Conservation (phyloP, 1,139 yeast genomes). For the Geotrichum restrictum region DNA sequence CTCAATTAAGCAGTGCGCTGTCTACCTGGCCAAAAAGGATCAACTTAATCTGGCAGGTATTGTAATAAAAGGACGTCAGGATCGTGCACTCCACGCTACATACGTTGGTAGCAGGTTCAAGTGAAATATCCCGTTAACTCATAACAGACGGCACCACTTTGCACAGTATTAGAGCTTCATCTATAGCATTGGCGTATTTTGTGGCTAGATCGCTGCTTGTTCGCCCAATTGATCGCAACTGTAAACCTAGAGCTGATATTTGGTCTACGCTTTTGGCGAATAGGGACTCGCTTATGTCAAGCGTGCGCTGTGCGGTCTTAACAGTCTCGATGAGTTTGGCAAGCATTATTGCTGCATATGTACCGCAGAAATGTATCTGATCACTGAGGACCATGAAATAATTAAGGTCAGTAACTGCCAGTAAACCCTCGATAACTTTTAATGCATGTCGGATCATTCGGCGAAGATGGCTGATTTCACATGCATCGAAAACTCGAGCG, state of each 20-base stretch:
- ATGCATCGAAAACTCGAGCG: constrained; percentile 18
- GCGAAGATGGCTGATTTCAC: constrained; percentile 24
- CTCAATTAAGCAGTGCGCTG: too few relatives aligned
- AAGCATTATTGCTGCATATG: constrained; percentile 49
- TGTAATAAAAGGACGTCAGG: too few relatives aligned
- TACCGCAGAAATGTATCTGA: constrained; percentile 59
- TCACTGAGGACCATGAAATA: constrained; percentile 69
- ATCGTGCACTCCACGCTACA: too few relatives aligned
- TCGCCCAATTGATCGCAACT: constrained; percentile 14
- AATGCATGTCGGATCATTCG: constrained; percentile 40
- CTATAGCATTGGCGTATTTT: constrained; percentile 29
- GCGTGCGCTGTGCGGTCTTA: constrained; percentile 11
- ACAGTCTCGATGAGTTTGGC: constrained; percentile 34
- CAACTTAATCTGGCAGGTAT: too few relatives aligned
- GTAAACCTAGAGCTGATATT: constrained; percentile 8
- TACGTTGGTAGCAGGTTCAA: too few relatives aligned
- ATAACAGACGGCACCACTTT: constrained; percentile 12
- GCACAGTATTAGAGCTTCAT: constrained; percentile 17
- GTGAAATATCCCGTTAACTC: background rate
- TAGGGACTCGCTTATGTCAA: constrained; percentile 15
- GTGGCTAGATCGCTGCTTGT: constrained; percentile 26
- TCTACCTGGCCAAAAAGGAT: too few relatives aligned
- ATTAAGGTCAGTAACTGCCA: constrained; percentile 51
- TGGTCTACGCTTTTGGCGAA: constrained; percentile 16
- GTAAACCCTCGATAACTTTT: constrained; percentile 44